Evolutionary conservation across 2,329 filamentous ascomycete genomes (phyloP), one percentile per base, ranked within the genome.

Genomic region (Byssoonygena ceratinophila): DNA sequence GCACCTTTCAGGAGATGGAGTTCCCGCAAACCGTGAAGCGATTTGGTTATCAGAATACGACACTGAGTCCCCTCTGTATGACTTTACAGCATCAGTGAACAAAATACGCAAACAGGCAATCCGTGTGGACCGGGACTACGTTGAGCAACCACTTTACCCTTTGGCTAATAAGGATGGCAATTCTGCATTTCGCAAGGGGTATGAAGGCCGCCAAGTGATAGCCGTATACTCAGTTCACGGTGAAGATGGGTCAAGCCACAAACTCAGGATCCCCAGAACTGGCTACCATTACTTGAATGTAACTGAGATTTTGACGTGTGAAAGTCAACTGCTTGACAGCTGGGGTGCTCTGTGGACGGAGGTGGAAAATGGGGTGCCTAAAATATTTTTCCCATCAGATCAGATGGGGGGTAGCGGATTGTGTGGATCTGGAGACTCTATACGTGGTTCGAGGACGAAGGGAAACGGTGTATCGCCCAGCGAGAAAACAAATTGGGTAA

Each of bases 11-110:
- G 75, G 75, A 20, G 71, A 70, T n/a, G 70, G 64, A 34, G 66
- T 66, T 43, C 77, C 77, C 7, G 66, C 72, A 0, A 72, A 71
- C 47, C 76, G 79, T n/a, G 78, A 82, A 60, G 76, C 79, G 6
- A 68, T 78, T 39, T 83, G 80, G 80, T 64, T 74, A 9, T 76
- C 74, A 9, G 66, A 66, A 5, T 82, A 75, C 63, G 60, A 70
- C 55, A 75, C 69, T 1, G 57, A 66, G 3, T 58, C 71, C 6
- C 70, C 74, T 23, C 65, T 81, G 11, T 81, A 80, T 64, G 58
- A 62, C n/a, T 68, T 68, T 55, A 74, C 79, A 47, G 59, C 68
- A 0, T 58, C 61, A 4, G 61, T 79, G 22, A 82, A 81, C 61
- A 66, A 69, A 46, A 68, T 80, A 41, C 76, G 79, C 31, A 70